phyloP scores from a whole-genome alignment of 75 land plant genomes.

The Isoetes taiwanensis region DNA sequence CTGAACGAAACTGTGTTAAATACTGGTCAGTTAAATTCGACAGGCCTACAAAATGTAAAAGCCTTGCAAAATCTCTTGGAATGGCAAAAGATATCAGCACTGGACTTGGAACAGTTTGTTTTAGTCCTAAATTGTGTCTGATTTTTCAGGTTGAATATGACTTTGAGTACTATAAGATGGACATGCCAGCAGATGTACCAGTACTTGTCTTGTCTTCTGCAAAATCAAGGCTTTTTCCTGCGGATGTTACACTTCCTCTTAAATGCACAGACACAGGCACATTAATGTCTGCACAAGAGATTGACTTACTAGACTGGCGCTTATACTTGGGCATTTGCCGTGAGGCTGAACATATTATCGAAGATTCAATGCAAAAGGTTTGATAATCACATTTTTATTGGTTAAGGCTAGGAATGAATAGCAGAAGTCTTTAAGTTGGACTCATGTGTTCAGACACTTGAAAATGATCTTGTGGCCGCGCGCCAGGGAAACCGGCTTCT shows the following conservation, averaged over 20 bases:
- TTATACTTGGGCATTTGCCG: conserved; percentile 46
- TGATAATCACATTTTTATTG: neutral
- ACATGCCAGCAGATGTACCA: conserved; percentile 75
- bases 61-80: conserved; percentile 55
- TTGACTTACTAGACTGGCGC: conserved; percentile 52
- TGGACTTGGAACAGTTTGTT: neutral
- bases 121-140: neutral
- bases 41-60: conserved; percentile 55
- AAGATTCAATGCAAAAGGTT: conserved; percentile 54
- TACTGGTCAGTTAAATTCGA: conserved; percentile 52
- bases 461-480: conserved; percentile 77
- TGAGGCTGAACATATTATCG: conserved; percentile 45
- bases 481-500: conserved; percentile 60
- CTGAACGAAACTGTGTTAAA: conserved; percentile 68
- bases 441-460: conserved; percentile 41
- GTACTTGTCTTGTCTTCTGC: conserved; percentile 61
- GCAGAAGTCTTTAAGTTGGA: neutral
- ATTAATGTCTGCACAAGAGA: conserved; percentile 5
- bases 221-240: conserved; percentile 78
- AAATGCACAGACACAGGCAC: conserved; percentile 27
- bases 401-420: neutral
- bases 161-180: conserved; percentile 71
- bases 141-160: conserved; percentile 74
- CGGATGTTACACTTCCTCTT: conserved; percentile 74
- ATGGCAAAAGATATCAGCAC: conserved; percentile 49